These are phyloP conservation scores for Rhodotorula taiwanensis DNA, from an alignment of 768 basidiomycete genomes.

Conservation along the genomic window DNA sequence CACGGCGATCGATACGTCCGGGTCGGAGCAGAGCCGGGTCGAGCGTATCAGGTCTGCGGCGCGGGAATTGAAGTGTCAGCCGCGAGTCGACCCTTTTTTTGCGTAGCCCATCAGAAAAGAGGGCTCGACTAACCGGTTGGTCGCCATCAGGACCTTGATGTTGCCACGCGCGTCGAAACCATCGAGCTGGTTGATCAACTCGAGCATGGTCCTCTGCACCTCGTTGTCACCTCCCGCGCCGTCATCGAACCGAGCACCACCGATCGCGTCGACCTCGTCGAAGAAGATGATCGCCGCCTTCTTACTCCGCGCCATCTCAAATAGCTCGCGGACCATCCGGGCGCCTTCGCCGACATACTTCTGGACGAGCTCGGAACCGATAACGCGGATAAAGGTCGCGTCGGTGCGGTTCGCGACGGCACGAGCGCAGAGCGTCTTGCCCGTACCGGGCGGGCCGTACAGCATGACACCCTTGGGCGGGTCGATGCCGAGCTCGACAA, in stretches of 20 bases:
- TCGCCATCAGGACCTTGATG: slow-evolving; percentile 99
- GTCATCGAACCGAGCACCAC: slow-evolving; percentile 95
- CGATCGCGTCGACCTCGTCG: slow-evolving; percentile 96
- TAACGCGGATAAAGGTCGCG: slow-evolving; percentile 97
- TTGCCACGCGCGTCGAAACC: slow-evolving; percentile 99
- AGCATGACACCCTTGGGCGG: slow-evolving; percentile 96
- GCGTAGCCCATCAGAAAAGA: too few species aligned
- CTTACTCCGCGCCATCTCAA: slow-evolving; percentile 97
- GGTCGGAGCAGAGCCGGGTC: slow-evolving; percentile 94
- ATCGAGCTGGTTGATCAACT: slow-evolving; percentile 92
- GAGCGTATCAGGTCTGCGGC: slow-evolving; percentile 83
- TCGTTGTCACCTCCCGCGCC: slow-evolving; percentile 99
- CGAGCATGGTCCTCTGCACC: slow-evolving; percentile 98
- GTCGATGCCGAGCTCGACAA: slow-evolving; percentile 96
- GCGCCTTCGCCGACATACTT: slow-evolving; percentile 99
- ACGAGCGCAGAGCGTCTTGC: slow-evolving; percentile 95
- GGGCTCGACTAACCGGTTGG: slow-evolving; percentile 77
- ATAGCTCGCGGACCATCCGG: slow-evolving; percentile 94
- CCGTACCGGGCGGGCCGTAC: slow-evolving; percentile 91
- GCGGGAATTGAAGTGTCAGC: too few species aligned
- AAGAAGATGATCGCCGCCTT: slow-evolving; percentile 99
- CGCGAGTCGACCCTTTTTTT: too few species aligned
- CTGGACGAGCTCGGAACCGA: slow-evolving; percentile 98
- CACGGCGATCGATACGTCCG: slow-evolving; percentile 90
- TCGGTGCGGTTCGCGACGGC: slow-evolving; percentile 98